Conservation (phyloP, 2,329 filamentous ascomycete genomes). For the Akanthomyces dipterigenus region DNA sequence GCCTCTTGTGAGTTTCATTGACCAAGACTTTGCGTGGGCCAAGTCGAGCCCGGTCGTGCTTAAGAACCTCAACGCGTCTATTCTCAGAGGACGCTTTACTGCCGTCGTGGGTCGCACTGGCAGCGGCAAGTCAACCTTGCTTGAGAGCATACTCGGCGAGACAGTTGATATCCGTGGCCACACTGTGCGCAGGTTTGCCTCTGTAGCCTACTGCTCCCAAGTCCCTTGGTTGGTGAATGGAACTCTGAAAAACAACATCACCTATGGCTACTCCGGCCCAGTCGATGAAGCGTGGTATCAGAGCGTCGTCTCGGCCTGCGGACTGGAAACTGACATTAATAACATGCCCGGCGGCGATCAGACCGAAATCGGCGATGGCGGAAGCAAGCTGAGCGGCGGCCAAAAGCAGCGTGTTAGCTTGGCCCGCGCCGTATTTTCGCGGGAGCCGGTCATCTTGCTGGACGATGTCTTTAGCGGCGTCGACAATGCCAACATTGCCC, state of each 20-base stretch:
- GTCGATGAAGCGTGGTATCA: constrained; percentile 15
- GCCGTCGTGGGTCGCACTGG: constrained; percentile 9
- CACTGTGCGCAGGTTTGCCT: background rate
- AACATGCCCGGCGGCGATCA: constrained; percentile 13
- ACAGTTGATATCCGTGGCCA: background rate
- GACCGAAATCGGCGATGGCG: background rate
- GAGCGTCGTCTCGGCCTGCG: constrained; percentile 12
- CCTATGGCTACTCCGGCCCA: background rate
- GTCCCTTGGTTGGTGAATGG: constrained; percentile 15
- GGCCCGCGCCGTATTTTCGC: constrained; percentile 20
- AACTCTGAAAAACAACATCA: constrained; percentile 15
- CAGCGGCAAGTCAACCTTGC: constrained; percentile 15
- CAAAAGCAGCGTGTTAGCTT: constrained; percentile 21
- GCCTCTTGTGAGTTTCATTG: background rate
- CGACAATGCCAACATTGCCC: constrained; percentile 30
- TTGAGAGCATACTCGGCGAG: constrained; percentile 15
- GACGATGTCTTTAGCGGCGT: constrained; percentile 30
- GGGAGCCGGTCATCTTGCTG: constrained; percentile 20
- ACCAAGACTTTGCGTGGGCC: constrained; percentile 1
- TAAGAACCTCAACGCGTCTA: background rate
- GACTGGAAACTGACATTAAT: constrained; percentile 12
- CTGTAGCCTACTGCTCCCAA: constrained; percentile 16
- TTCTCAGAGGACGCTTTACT: background rate
- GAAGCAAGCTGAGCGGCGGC: constrained; percentile 18
- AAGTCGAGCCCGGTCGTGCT: background rate